Conservation (phyloP, 495 filamentous ascomycete genomes). For the Beverwykella pulmonaria region DNA sequence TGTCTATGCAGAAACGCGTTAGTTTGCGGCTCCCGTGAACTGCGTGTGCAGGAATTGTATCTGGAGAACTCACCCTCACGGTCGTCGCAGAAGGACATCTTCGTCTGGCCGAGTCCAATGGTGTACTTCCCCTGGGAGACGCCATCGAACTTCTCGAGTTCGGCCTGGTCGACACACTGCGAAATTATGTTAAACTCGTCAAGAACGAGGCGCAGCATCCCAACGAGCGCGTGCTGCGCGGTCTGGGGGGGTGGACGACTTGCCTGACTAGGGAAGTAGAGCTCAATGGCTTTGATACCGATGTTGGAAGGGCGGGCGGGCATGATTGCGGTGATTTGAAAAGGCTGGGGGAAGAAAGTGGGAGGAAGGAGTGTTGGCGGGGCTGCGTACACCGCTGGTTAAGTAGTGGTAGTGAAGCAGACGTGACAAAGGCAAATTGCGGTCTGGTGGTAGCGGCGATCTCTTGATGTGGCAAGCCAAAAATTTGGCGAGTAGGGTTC, state of each 20-base stretch:
- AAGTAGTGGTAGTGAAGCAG: constrained; percentile 16
- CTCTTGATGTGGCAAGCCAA: constrained; percentile 22
- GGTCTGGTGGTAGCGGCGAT: constrained; percentile 35
- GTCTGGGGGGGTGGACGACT: constrained; percentile 40
- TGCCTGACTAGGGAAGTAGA: constrained; percentile 97
- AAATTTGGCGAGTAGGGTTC: constrained; percentile 12
- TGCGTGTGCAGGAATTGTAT: background rate
- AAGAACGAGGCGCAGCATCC: background rate
- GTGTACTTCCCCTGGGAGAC: constrained; percentile 95
- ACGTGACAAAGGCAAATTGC: constrained; percentile 36
- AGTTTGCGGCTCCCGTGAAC: constrained; percentile 20
- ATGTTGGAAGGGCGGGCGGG: constrained; percentile 89
- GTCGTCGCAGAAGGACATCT: constrained; percentile 99
- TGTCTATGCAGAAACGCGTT: constrained; percentile 62
- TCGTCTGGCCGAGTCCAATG: constrained; percentile 98
- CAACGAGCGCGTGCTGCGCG: background rate
- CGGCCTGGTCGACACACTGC: constrained; percentile 93
- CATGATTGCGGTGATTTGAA: constrained; percentile 58
- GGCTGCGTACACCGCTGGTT: constrained; percentile 33
- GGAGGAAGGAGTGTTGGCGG: constrained; percentile 2
- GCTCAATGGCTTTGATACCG: constrained; percentile 99
- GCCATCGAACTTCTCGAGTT: constrained; percentile 98
- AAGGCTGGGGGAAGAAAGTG: background rate
- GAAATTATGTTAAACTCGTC: constrained; percentile 22
- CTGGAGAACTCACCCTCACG: constrained; percentile 73